Percentiles rank a stretch among this genome's conserved stretches.
Conservation (phyloP, 768 basidiomycete genomes). For the Wakefieldia striispora region DNA sequence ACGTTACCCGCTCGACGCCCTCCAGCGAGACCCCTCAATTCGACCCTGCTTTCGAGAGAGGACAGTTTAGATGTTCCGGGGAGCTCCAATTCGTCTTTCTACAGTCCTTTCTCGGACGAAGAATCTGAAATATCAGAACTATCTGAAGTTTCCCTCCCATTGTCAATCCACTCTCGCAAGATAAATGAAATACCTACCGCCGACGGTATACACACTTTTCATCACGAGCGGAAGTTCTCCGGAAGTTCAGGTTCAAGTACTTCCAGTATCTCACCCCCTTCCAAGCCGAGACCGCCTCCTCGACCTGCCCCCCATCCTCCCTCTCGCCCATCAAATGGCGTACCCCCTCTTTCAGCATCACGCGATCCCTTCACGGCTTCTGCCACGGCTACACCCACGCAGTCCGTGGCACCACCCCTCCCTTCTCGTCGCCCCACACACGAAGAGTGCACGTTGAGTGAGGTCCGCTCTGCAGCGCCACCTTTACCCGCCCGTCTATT, state of each 20-base stretch:
- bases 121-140: slow-evolving; percentile 29
- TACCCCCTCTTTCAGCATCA: neutral
- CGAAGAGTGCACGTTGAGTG: slow-evolving; percentile 7
- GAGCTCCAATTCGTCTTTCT: slow-evolving; percentile 19
- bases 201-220: neutral
- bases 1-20: slow-evolving; percentile 17
- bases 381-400: slow-evolving; percentile 11
- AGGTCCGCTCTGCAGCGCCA: slow-evolving; percentile 14
- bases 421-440: slow-evolving; percentile 33
- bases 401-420: slow-evolving; percentile 36
- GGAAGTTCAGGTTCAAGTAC: slow-evolving; percentile 25
- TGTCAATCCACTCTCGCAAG: slow-evolving; percentile 5
- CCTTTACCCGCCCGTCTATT: slow-evolving; percentile 39
- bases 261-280: slow-evolving; percentile 4
- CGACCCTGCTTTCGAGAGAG: slow-evolving; percentile 19
- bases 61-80: slow-evolving; percentile 21
- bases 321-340: slow-evolving; percentile 13
- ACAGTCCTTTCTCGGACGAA: slow-evolving; percentile 32
- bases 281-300: slow-evolving; percentile 23
- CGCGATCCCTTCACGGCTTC: neutral
- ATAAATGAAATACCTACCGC: neutral
- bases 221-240: slow-evolving; percentile 12
- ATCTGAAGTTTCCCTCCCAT: slow-evolving; percentile 13
- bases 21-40: slow-evolving; percentile 13
- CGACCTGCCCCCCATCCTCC: too few relatives aligned